A percentile compares a stretch with the other conserved stretches of the same genome.
phyloP scores from a whole-genome alignment of 2,329 filamentous ascomycete genomes.

The Hypoxylon sp. region DNA sequence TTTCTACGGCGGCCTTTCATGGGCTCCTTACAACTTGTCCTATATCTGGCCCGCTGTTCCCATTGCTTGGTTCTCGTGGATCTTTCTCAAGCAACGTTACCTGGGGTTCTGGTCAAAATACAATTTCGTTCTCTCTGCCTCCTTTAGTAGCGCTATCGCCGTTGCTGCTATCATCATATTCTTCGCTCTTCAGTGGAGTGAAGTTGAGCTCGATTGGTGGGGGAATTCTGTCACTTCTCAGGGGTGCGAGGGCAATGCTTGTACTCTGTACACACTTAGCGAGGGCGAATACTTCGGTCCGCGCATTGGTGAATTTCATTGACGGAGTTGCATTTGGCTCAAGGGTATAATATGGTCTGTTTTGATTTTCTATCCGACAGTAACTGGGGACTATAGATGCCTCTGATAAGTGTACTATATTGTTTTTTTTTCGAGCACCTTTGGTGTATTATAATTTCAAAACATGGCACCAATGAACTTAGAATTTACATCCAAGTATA shows the following conservation, averaged over 20 bases:
- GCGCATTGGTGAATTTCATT: constrained; percentile 57
- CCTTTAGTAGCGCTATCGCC: constrained; percentile 49
- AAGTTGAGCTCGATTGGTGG: constrained; percentile 60
- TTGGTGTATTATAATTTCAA: neutral
- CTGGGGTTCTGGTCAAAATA: constrained; percentile 51
- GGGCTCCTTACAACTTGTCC: constrained; percentile 60
- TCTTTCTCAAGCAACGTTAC: constrained; percentile 54
- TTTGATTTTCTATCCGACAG: neutral
- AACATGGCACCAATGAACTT: neutral
- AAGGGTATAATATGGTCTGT: neutral
- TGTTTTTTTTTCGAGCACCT: neutral
- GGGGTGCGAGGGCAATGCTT: constrained; percentile 61
- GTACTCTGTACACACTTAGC: constrained; percentile 55
- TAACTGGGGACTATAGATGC: neutral
- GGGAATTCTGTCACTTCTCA: constrained; percentile 60
- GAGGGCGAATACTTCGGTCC: constrained; percentile 54
- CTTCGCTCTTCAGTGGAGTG: constrained; percentile 48
- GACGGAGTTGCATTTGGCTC: constrained; percentile 22
- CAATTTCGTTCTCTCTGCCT: constrained; percentile 51
- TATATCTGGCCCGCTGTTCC: constrained; percentile 65
- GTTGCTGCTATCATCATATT: constrained; percentile 50
- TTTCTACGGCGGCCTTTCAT: constrained; percentile 47
- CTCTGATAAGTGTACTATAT: neutral
- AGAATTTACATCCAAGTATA: neutral
- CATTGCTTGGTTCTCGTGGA: constrained; percentile 63